Conservation (phyloP, 441 rosid species). For the Erodium trifolium region DNA sequence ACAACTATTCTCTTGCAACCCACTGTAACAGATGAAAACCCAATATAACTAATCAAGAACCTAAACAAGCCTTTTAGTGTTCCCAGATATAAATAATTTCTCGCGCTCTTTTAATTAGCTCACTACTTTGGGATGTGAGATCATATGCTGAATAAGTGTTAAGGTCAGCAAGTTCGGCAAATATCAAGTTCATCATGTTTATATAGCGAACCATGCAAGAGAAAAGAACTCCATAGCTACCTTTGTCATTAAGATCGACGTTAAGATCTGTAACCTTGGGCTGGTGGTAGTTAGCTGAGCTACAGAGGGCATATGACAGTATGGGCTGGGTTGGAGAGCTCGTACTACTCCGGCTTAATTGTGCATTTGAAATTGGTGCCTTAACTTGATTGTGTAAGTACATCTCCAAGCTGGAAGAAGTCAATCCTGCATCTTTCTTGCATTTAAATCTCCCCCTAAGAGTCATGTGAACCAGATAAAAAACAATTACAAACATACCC, state of each 20-base stretch:
- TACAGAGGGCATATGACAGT: conserved; percentile 17
- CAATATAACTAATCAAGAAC: not conserved
- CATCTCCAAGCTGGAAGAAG: conserved; percentile 30
- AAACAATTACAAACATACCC: conserved; percentile 23
- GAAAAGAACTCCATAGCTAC: conserved; percentile 13
- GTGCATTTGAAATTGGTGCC: conserved; percentile 27
- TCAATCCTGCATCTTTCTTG: conserved; percentile 30
- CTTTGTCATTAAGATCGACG: conserved; percentile 29
- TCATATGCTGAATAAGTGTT: not conserved
- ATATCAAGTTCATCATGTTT: not conserved
- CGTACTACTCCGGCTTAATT: conserved; percentile 18
- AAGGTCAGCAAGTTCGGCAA: not conserved
- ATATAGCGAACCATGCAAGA: not conserved
- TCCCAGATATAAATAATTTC: not conserved
- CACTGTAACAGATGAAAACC: not conserved
- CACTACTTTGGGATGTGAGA: not conserved
- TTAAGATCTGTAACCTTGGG: conserved; percentile 17
- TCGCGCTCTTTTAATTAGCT: not conserved
- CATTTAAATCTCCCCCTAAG: conserved; percentile 47
- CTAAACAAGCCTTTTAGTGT: not conserved
- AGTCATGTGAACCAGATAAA: conserved; percentile 20
- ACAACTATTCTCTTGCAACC: not conserved
- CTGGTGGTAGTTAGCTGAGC: conserved; percentile 17
- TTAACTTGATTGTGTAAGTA: conserved; percentile 23
- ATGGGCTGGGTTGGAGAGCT: conserved; percentile 23